A percentile compares a stretch with the other conserved stretches of the same genome.
Evolutionary conservation across 2,329 filamentous ascomycete genomes (phyloP).

Genomic region (Aspergillus aculeatus): DNA sequence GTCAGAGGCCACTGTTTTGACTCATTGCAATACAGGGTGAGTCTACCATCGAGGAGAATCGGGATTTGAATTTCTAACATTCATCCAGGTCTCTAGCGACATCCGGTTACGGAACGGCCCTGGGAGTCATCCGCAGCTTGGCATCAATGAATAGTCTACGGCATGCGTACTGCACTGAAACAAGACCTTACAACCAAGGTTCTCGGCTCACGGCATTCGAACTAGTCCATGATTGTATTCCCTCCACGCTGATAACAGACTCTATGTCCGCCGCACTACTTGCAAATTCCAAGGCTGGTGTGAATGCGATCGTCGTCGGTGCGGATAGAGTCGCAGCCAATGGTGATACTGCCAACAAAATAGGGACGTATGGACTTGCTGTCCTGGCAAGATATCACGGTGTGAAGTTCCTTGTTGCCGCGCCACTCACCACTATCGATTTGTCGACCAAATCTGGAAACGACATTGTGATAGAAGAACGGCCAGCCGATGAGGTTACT

Average conservation of each 20-base stretch:
- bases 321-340: constrained; percentile 95
- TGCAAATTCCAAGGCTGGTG: constrained; percentile 57
- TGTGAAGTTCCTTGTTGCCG: constrained; percentile 91
- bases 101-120: constrained; percentile 92
- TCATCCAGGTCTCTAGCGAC: constrained; percentile 77
- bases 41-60: constrained; percentile 16
- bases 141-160: constrained; percentile 64
- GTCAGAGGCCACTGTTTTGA: constrained; percentile 75
- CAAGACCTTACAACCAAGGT: constrained; percentile 95
- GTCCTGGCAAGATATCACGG: constrained; percentile 87
- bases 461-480: constrained; percentile 87
- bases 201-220: constrained; percentile 94
- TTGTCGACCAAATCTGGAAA: constrained; percentile 72
- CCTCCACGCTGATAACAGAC: constrained; percentile 88
- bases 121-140: constrained; percentile 88
- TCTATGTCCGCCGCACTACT: constrained; percentile 94
- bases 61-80: neutral
- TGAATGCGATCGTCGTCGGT: constrained; percentile 87
- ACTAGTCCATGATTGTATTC: constrained; percentile 89
- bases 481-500: constrained; percentile 77
- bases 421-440: constrained; percentile 92
- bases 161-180: constrained; percentile 95
- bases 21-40: constrained; percentile 95
- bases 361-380: constrained; percentile 89
- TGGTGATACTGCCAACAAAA: constrained; percentile 97